A percentile compares a stretch with the other conserved stretches of the same genome.
Conservation (phyloP, 768 basidiomycete genomes). For the Leucocoprinus leucothites region DNA sequence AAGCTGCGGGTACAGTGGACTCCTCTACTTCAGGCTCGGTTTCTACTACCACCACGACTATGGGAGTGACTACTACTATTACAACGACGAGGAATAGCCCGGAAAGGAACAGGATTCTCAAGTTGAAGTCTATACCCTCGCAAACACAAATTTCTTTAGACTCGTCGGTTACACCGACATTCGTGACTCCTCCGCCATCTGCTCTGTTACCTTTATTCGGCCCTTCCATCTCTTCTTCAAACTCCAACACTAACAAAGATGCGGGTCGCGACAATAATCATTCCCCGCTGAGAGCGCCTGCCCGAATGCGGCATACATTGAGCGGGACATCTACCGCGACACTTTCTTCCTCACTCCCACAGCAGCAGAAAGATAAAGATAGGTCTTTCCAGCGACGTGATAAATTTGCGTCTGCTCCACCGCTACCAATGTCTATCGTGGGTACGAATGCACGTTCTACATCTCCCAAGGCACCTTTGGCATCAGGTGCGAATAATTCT, state of each 20-base stretch:
- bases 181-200: slow-evolving; percentile 16
- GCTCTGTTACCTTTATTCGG: slow-evolving; percentile 15
- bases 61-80: not conserved
- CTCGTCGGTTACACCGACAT: slow-evolving; percentile 7
- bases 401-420: slow-evolving; percentile 15
- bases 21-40: not conserved
- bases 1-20: not conserved
- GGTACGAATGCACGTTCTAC: slow-evolving; percentile 3
- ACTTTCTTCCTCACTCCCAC: not conserved
- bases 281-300: slow-evolving; percentile 13
- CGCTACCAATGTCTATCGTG: slow-evolving; percentile 6
- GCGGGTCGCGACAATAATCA: too few relatives aligned
- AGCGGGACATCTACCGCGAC: not conserved
- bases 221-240: not conserved
- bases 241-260: not conserved
- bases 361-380: slow-evolving; percentile 9
- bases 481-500: not conserved
- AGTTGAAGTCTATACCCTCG: slow-evolving; percentile 32
- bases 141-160: slow-evolving; percentile 25
- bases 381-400: slow-evolving; percentile 6
- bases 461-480: not conserved
- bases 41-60: not conserved
- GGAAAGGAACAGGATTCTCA: slow-evolving; percentile 22
- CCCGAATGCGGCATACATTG: not conserved
- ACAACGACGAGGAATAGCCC: not conserved